Base-by-base conservation (phyloP, 2,329 filamentous ascomycete species). In the Bipolaris oryzae region DNA sequence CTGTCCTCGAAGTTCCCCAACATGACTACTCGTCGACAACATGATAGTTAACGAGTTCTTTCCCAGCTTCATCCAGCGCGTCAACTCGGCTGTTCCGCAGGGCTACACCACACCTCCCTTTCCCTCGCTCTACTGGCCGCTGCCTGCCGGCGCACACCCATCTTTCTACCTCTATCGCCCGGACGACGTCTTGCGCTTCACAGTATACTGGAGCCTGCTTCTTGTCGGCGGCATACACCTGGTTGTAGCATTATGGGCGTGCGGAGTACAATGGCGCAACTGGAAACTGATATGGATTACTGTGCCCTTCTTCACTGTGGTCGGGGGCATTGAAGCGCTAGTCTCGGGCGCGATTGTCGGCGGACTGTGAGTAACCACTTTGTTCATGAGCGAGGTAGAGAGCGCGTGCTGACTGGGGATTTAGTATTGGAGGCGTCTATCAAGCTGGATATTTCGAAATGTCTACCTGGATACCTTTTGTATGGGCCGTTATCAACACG, bases 401-500 rank as follows among this genome's bases (percentile, higher is more conserved):
- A 20, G 53, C 28, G 10, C 11, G 21, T 44, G 49, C 60, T 64
- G 50, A 63, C 50, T 18, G 5, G 16, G 2, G 28, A 11, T 3
- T 42, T 51, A 93, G 90, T 46, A 79, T 96, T 18, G 91, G 90
- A 11, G 90, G 89, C 7, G 85, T 94, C 34, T 96, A 96, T 72
- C 85, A 87, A 66, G 85, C 89, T 2, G 93, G 92, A 41, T 91
- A 89, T 76, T 96, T 94, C 73, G 83, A 87, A 68, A 95, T 96
- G 92, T 94, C 92, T 43, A 96, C 93, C 0, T 96, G 92, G 92
- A 90, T 96, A 49, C 93, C 93, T 0, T 89, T 95, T 70, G 84
- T 93, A 20, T 96, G 93, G 93, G 91, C 87, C 1, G 84, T 91
- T 71, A 89, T 94, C 74, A 96, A 92, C 74, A 87, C 94, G 9